Evolutionary conservation across 345 rosid genomes (phyloP).

Genomic region (Diplotaxis tenuifolia): DNA sequence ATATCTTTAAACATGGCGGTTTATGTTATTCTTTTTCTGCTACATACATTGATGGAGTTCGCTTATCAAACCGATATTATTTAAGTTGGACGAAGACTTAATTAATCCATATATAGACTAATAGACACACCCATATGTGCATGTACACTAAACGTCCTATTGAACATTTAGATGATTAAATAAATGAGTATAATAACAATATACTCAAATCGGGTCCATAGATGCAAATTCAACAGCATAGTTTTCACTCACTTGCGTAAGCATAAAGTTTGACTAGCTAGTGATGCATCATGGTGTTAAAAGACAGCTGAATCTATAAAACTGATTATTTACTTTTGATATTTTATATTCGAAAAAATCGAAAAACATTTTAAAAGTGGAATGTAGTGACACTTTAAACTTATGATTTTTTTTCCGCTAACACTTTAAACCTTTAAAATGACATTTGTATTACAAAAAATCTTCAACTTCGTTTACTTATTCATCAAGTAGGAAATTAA

Average conservation of each 20-base stretch:
- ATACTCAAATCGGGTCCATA: neutral
- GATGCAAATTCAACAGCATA: neutral
- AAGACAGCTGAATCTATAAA: neutral
- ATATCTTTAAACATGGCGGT: too few relatives aligned
- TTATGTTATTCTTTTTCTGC: constrained; percentile 6
- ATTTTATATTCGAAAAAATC: too few relatives aligned
- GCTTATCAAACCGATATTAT: neutral
- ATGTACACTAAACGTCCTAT: constrained; percentile 19
- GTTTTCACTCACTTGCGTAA: neutral
- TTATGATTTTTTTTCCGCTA: too few relatives aligned
- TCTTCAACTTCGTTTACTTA: too few relatives aligned
- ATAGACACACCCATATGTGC: constrained; percentile 28
- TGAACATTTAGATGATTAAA: neutral
- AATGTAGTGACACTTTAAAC: too few relatives aligned
- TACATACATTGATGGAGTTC: neutral
- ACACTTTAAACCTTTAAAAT: too few relatives aligned
- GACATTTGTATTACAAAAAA: too few relatives aligned
- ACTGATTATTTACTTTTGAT: neutral
- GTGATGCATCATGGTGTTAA: neutral
- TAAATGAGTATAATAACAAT: neutral
- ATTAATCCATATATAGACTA: neutral
- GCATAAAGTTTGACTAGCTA: neutral
- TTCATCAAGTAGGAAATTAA: too few relatives aligned
- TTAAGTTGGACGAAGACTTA: constrained; percentile 8
- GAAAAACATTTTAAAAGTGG: too few relatives aligned